Conservation (phyloP, 1,284 basidiomycete genomes). For the Cryptococcus maquisensis region DNA sequence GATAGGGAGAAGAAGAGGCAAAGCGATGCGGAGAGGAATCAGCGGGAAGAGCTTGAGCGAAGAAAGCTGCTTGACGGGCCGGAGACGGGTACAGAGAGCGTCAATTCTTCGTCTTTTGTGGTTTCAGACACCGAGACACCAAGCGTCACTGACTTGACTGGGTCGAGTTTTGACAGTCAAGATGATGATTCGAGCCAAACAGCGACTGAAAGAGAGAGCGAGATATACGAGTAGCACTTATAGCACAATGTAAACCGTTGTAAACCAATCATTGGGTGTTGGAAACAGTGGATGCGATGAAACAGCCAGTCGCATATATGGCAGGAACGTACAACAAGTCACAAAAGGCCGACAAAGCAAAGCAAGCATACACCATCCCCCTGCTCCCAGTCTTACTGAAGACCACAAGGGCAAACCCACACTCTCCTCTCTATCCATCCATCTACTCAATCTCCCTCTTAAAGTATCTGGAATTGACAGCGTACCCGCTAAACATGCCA, state of each 20-base stretch:
- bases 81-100: not conserved
- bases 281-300: no score
- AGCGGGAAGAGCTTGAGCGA: not conserved
- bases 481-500: conserved; percentile 70
- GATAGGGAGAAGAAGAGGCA: not conserved
- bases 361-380: not conserved
- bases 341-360: not conserved
- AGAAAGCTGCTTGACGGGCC: not conserved
- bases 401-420: not conserved
- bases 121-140: not conserved
- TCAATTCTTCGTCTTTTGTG: not conserved
- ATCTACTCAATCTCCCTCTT: conserved; percentile 19
- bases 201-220: not conserved
- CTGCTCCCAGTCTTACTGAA: not conserved
- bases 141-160: not conserved
- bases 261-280: no score
- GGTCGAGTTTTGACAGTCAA: not conserved
- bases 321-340: not conserved
- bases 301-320: not conserved
- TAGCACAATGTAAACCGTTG: no score
- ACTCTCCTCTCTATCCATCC: not conserved
- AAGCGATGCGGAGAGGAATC: not conserved
- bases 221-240: no score
- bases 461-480: conserved; percentile 77
- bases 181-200: not conserved